phyloP scores from a whole-genome alignment of 139 green algal species.

The Raphidocelis subcapitata region DNA sequence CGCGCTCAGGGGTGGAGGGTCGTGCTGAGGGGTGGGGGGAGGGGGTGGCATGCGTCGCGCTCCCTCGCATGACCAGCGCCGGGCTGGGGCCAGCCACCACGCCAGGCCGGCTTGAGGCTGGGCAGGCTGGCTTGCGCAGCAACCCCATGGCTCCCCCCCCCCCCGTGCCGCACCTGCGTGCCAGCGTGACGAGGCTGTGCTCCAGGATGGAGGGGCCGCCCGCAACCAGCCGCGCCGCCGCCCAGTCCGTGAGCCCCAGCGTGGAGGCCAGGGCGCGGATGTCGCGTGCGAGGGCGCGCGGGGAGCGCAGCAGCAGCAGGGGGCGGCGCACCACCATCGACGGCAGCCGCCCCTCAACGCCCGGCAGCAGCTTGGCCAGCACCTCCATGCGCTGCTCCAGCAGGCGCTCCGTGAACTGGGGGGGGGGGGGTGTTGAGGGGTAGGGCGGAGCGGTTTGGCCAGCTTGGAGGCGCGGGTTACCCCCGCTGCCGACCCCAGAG shows the following conservation, averaged over 20 bases:
- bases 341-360: slow-evolving; percentile 13
- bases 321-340: slow-evolving; percentile 13
- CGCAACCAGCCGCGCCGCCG: slow-evolving; percentile 5
- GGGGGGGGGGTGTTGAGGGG: not conserved
- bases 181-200: slow-evolving; percentile 11
- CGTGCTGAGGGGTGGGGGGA: no score
- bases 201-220: slow-evolving; percentile 10
- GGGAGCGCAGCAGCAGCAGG: slow-evolving; percentile 8
- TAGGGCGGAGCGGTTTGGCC: not conserved
- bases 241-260: slow-evolving; percentile 18
- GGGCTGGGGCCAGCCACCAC: no score
- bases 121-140: no score
- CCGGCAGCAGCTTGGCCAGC: slow-evolving; percentile 18
- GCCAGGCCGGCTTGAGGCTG: no score
- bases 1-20: no score
- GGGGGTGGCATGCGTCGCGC: no score
- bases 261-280: slow-evolving; percentile 6
- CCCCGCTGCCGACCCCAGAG: not conserved
- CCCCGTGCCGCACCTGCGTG: slow-evolving; percentile 1
- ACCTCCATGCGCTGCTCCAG: slow-evolving; percentile 13
- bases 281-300: slow-evolving; percentile 2
- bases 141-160: no score
- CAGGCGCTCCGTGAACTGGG: not conserved
- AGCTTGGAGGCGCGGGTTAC: not conserved
- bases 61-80: no score